These are phyloP conservation scores for Coemansia sp. DNA, from an alignment of 192 early-diverging fungal genomes.

Conservation along the genomic window DNA sequence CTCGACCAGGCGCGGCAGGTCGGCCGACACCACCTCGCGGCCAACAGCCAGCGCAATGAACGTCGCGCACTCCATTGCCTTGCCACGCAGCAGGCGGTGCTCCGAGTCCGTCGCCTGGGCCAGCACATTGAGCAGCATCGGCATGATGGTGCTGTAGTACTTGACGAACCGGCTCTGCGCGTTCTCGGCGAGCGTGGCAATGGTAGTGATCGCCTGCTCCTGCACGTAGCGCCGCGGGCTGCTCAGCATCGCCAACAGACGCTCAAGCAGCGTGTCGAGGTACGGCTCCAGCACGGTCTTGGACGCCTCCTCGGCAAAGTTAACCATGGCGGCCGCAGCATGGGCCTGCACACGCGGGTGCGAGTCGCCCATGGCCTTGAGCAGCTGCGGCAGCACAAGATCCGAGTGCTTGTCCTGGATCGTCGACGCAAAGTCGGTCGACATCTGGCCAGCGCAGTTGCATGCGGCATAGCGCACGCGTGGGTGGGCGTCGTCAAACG, in stretches of 20 bases:
- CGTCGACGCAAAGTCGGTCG: conserved; percentile 86
- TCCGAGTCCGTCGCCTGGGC: conserved; percentile 79
- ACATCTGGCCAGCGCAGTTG: conserved; percentile 97
- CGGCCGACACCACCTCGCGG: conserved; percentile 77
- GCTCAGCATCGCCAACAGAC: conserved; percentile 78
- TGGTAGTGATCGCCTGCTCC: conserved; percentile 98
- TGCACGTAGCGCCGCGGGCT: conserved; percentile 89
- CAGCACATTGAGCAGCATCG: conserved; percentile 86
- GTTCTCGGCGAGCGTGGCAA: conserved; percentile 94
- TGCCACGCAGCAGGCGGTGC: conserved; percentile 89
- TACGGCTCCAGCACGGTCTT: conserved; percentile 83
- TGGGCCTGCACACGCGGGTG: conserved; percentile 90
- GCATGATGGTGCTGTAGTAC: conserved; percentile 96
- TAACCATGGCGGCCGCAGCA: conserved; percentile 94
- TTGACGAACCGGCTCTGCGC: conserved; percentile 87
- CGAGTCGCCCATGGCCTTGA: conserved; percentile 83
- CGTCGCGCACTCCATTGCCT: conserved; percentile 96
- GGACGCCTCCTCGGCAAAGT: conserved; percentile 90
- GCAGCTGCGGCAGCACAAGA: conserved; percentile 67
- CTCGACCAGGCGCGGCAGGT: conserved; percentile 76
- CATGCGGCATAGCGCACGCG: conserved; percentile 96
- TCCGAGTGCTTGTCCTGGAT: conserved; percentile 74
- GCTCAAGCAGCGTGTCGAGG: conserved; percentile 85
- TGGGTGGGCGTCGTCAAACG: conserved; percentile 83
- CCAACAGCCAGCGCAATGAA: conserved; percentile 93